Evolutionary conservation across 768 basidiomycete genomes (phyloP).

Genomic region (Lentinula lateritia): DNA sequence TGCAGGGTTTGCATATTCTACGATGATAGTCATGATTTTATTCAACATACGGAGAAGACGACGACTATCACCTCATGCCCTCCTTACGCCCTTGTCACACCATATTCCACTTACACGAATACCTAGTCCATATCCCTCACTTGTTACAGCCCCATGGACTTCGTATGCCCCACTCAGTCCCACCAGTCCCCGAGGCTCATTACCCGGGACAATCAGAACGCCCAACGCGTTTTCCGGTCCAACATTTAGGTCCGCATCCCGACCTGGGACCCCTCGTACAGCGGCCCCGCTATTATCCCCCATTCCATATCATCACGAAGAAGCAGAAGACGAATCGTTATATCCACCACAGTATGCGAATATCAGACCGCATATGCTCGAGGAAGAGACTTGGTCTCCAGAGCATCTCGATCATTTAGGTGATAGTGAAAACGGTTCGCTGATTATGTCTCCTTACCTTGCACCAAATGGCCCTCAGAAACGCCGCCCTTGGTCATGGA

Average conservation of each 20-base stretch:
- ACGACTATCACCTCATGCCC: constrained; percentile 16
- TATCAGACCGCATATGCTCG: constrained; percentile 27
- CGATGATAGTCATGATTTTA: constrained; percentile 40
- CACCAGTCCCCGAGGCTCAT: constrained; percentile 31
- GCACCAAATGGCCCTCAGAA: constrained; percentile 1
- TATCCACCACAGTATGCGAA: constrained; percentile 44
- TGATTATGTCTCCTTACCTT: constrained; percentile 15
- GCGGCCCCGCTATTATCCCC: constrained; percentile 32
- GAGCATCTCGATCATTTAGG: constrained; percentile 19
- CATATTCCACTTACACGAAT: constrained; percentile 3
- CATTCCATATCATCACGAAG: constrained; percentile 29
- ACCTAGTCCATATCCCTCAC: constrained; percentile 10
- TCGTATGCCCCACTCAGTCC: constrained; percentile 29
- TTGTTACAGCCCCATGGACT: constrained; percentile 38
- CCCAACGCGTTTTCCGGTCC: constrained; percentile 27
- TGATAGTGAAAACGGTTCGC: constrained; percentile 13
- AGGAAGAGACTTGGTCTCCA: constrained; percentile 27
- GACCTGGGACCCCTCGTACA: constrained; percentile 32
- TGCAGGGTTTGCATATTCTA: constrained; percentile 53
- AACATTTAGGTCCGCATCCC: constrained; percentile 36
- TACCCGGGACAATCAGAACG: constrained; percentile 36
- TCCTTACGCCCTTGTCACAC: constrained; percentile 19
- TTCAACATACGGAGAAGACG: constrained; percentile 30
- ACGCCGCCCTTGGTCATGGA: constrained; percentile 29
- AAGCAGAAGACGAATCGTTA: constrained; percentile 45